Conservation (phyloP, 78 protist genomes). For the Dictyostelium firmibasis region DNA sequence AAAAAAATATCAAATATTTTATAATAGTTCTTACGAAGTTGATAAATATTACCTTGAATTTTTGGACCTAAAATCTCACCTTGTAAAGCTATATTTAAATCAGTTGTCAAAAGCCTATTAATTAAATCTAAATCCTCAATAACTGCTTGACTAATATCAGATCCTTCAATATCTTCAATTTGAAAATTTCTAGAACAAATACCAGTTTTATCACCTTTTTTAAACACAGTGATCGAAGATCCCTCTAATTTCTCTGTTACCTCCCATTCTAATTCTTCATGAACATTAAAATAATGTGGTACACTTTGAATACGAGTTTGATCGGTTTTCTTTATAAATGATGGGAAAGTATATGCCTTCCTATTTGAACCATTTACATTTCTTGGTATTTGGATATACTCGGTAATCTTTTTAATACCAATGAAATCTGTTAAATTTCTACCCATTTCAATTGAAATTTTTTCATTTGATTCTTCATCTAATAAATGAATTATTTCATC, state of each 20-base stretch:
- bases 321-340: constrained; percentile 69
- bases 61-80: constrained; percentile 87
- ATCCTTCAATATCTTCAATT: background rate
- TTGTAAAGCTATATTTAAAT: constrained; percentile 74
- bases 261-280: constrained; percentile 52
- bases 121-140: constrained; percentile 14
- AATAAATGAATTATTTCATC: background rate
- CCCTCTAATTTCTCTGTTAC: constrained; percentile 88
- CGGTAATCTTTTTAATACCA: constrained; percentile 69
- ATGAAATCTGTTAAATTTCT: constrained; percentile 62
- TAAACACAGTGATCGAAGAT: constrained; percentile 55
- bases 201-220: constrained; percentile 11
- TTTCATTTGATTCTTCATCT: background rate
- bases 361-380: constrained; percentile 14
- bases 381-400: background rate
- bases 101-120: background rate
- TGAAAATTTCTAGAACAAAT: constrained; percentile 80
- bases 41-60: constrained; percentile 78
- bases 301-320: constrained; percentile 76
- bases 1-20: constrained; percentile 57
- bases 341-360: constrained; percentile 45
- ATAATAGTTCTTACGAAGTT: background rate
- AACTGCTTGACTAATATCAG: background rate
- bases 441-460: constrained; percentile 25
- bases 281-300: background rate